Conservation (phyloP, 1,284 basidiomycete species). For the Cryptococcus sp. region DNA sequence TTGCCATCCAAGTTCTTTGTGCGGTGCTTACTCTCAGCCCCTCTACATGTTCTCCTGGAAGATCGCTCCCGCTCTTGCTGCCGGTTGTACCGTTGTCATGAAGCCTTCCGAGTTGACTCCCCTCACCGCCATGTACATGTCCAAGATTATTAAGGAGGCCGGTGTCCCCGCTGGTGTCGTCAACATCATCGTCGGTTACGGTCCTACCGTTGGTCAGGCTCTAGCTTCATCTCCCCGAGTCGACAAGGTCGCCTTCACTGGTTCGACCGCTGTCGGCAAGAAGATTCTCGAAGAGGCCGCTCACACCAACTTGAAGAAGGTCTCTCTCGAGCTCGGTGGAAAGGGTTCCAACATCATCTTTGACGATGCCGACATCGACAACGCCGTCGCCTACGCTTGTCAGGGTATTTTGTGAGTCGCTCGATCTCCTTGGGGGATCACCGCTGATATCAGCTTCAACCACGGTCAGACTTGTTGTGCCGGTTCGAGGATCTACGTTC, state of each 20-base stretch:
- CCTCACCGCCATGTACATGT: slow-evolving; percentile 56
- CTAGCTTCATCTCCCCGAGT: slow-evolving; percentile 53
- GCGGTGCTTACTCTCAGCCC: slow-evolving; percentile 24
- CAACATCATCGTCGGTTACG: slow-evolving; percentile 64
- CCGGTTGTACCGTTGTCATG: slow-evolving; percentile 74
- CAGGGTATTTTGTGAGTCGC: slow-evolving; percentile 62
- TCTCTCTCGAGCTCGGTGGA: slow-evolving; percentile 88
- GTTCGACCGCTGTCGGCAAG: slow-evolving; percentile 55
- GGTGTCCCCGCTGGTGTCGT: slow-evolving; percentile 66
- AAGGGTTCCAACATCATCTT: slow-evolving; percentile 71
- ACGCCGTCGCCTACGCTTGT: slow-evolving; percentile 74
- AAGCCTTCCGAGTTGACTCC: slow-evolving; percentile 92
- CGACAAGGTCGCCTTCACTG: slow-evolving; percentile 58
- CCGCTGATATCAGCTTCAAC: slow-evolving; percentile 53
- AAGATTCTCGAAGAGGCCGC: slow-evolving; percentile 56
- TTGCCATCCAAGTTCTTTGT: background rate
- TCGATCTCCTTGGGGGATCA: background rate
- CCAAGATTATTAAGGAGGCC: slow-evolving; percentile 53
- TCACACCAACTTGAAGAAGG: slow-evolving; percentile 59
- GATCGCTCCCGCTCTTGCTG: slow-evolving; percentile 76
- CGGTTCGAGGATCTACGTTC: slow-evolving; percentile 59
- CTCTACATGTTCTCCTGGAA: slow-evolving; percentile 76
- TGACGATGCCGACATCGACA: slow-evolving; percentile 58
- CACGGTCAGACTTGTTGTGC: slow-evolving; percentile 70
- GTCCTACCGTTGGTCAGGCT: slow-evolving; percentile 62